Evolutionary conservation across 2,329 filamentous ascomycete species (phyloP).

Genomic region (Cytospora chrysosperma): DNA sequence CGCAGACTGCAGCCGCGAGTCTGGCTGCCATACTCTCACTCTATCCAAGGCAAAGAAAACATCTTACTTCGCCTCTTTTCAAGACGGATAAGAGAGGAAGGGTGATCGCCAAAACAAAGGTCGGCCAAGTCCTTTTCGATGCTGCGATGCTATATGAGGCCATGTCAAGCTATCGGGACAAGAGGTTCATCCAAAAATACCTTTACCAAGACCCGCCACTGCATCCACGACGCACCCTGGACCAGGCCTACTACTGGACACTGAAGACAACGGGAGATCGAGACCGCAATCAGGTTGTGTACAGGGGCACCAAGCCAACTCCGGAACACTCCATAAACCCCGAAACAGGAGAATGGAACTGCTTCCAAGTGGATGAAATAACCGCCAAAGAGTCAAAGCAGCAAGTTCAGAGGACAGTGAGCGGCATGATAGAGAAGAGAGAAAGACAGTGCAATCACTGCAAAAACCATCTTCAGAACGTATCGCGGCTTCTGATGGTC

Average conservation of each 20-base stretch:
- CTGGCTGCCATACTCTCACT: background rate
- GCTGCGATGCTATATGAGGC: slow-evolving; percentile 32
- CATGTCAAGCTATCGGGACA: slow-evolving; percentile 33
- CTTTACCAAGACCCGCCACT: slow-evolving; percentile 31
- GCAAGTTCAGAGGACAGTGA: no score
- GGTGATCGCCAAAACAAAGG: background rate
- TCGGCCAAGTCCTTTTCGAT: slow-evolving; percentile 32
- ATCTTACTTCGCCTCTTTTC: background rate
- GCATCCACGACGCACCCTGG: slow-evolving; percentile 41
- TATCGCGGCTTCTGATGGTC: slow-evolving; percentile 17
- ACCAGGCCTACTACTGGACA: slow-evolving; percentile 42
- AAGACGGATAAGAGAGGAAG: background rate
- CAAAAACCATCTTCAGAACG: slow-evolving; percentile 2
- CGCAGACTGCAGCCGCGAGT: background rate
- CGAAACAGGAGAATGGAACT: background rate
- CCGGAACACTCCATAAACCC: slow-evolving; percentile 9
- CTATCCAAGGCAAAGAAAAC: background rate
- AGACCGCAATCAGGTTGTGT: slow-evolving; percentile 39
- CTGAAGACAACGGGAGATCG: slow-evolving; percentile 36
- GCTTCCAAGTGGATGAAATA: background rate
- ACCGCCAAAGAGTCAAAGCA: no score
- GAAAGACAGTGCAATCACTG: slow-evolving; percentile 12
- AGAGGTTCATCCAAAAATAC: slow-evolving; percentile 30
- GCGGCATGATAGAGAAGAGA: no score
- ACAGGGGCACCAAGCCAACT: slow-evolving; percentile 31